Conservation (phyloP, 2,329 filamentous ascomycete genomes). For the Fusarium keratoplasticum region DNA sequence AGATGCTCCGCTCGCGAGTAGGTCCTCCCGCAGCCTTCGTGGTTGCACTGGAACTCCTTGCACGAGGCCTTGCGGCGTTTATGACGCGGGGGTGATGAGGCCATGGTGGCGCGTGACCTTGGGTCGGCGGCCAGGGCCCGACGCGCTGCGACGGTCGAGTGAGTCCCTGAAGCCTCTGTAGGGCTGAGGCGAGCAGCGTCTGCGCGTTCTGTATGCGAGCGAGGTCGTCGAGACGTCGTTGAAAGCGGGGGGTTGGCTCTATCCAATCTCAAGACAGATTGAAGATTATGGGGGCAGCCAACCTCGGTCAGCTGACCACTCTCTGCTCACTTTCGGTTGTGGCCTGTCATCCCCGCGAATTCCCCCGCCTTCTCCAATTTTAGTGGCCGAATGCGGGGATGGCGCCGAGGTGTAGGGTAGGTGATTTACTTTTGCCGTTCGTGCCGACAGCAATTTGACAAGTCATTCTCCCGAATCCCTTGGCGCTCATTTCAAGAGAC, state of each 20-base stretch:
- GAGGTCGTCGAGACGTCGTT: background rate
- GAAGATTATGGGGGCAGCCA: conserved; percentile 35
- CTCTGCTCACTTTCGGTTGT: conserved; percentile 24
- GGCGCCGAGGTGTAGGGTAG: conserved; percentile 21
- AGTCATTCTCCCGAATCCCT: background rate
- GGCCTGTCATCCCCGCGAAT: conserved; percentile 30
- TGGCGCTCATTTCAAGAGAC: background rate
- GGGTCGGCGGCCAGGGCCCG: conserved; percentile 15
- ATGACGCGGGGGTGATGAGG: conserved; percentile 45
- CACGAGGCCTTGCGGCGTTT: conserved; percentile 47
- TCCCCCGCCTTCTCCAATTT: conserved; percentile 26
- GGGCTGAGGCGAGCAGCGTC: background rate
- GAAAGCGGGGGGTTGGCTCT: conserved; percentile 2
- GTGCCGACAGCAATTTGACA: background rate
- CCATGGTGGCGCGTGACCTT: conserved; percentile 37
- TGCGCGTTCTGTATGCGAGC: background rate
- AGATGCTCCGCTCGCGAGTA: conserved; percentile 45
- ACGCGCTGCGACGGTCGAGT: conserved; percentile 3
- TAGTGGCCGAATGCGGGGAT: conserved; percentile 30
- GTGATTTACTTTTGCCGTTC: background rate
- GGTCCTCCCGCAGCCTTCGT: conserved; percentile 45
- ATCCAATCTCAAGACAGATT: conserved; percentile 21
- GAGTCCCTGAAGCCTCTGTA: background rate
- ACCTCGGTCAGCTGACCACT: conserved; percentile 36
- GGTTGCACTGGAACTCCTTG: conserved; percentile 47